Evolutionary conservation across 495 filamentous ascomycete genomes (phyloP), one percentile per base, ranked within the genome.

Genomic region (Penicilliopsis zonata): DNA sequence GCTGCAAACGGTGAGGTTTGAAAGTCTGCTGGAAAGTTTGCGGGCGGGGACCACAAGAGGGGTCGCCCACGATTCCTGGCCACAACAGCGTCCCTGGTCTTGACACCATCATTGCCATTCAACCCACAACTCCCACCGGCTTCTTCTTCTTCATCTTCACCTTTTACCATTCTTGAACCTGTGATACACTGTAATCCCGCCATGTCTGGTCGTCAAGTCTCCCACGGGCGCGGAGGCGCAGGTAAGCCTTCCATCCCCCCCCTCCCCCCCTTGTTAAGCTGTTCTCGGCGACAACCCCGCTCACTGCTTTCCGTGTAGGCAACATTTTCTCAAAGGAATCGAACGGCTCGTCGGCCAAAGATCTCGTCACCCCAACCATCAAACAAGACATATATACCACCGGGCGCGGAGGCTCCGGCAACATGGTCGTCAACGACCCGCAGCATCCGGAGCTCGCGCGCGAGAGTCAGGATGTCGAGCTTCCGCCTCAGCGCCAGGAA

Each of bases 371-470:
- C 3, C 87, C 87, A 0, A 81, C 74, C 26, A 74, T 95, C 49
- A 94, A 93, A 59, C 68, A 68, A 13, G 63, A 80, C 10, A 59
- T 84, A 37, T 87, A 84, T 47, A 93, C 87, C 4, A 95, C 87
- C 13, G 87, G 77, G 20, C 74, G 76, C 38, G 76, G 76, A 14
- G 76, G 76, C 36, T 62, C 61, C 7, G 82, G 82, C 14, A 88
- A 88, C 55, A 86, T 88, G 78, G 64, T 76, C 13, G 69, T 74
- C 42, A 70, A 70, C 32, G 77, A 86, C 38, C 74, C 76, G 3
- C 58, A 65, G 12, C 54, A 58, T 28, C 70, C 70, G 4, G 72
- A 77, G 42, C 57, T 84, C 41, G 83, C 87, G 24, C 74, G 87
- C 32, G 64, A 70, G 28, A 77, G 73, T 20, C 87, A 95, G 52